A percentile compares a stretch with the other conserved stretches of the same genome.
phyloP scores from a whole-genome alignment of 1,139 yeast species.

The Yamadazyma atlantica region DNA sequence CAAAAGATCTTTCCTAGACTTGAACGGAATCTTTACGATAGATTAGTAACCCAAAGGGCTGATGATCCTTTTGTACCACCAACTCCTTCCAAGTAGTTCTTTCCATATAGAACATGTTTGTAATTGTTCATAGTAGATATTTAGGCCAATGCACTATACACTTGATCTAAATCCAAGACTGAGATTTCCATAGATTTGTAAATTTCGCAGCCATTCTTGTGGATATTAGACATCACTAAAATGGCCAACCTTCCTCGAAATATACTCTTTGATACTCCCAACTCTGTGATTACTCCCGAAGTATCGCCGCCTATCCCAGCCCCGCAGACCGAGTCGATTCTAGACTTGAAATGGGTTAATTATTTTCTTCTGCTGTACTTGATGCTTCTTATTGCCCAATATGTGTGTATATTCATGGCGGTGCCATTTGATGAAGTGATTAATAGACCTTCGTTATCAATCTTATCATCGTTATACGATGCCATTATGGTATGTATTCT shows the following conservation, averaged over 20 bases:
- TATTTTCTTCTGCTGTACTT: constrained; percentile 27
- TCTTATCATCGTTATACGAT: constrained; percentile 28
- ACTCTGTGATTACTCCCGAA: neutral
- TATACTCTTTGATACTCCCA: constrained; percentile 5
- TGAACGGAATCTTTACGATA: constrained; percentile 48
- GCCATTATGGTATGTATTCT: constrained; percentile 27
- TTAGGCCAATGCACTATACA: too few relatives aligned
- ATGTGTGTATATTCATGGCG: constrained; percentile 36
- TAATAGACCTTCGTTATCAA: constrained; percentile 34
- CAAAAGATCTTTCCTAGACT: constrained; percentile 48
- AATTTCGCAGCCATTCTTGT: constrained; percentile 6
- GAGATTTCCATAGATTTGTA: neutral
- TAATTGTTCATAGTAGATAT: too few relatives aligned
- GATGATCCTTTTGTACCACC: constrained; percentile 30
- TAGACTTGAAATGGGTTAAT: constrained; percentile 17
- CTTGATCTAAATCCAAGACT: too few relatives aligned
- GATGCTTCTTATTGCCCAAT: constrained; percentile 33
- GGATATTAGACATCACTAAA: constrained; percentile 5
- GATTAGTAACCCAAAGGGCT: constrained; percentile 23
- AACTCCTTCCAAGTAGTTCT: too few relatives aligned
- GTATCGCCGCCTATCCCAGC: constrained; percentile 1
- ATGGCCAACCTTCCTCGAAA: constrained; percentile 9
- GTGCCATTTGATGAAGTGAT: constrained; percentile 45
- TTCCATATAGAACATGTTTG: too few relatives aligned
- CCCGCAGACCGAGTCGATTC: constrained; percentile 7